Percentiles rank a stretch among this genome's conserved stretches.
Conservation (phyloP, 108 stramenopile species). For the Aurantiochytrium sp. region DNA sequence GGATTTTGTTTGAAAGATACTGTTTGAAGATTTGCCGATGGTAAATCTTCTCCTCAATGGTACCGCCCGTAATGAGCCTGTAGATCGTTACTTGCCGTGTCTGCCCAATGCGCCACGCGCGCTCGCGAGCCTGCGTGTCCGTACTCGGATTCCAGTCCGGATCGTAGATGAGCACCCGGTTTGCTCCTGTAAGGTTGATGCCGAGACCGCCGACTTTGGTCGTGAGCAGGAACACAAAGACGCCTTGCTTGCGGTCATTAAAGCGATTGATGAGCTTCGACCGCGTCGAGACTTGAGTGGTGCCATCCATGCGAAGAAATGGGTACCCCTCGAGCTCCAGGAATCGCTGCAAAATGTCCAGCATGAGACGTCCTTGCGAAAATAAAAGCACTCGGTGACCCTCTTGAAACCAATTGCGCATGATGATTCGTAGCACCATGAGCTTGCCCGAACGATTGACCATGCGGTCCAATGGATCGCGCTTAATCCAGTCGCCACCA, state of each 20-base stretch:
- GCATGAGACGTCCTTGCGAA: constrained; percentile 86
- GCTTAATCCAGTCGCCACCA: not conserved
- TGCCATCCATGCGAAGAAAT: constrained; percentile 84
- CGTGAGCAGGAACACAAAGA: constrained; percentile 86
- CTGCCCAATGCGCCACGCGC: constrained; percentile 87
- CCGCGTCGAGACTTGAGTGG: constrained; percentile 73
- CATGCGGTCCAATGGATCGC: constrained; percentile 18
- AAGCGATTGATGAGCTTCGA: constrained; percentile 80
- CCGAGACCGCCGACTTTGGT: constrained; percentile 95
- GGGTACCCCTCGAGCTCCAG: constrained; percentile 60
- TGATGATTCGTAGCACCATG: constrained; percentile 75
- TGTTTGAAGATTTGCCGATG: constrained; percentile 98
- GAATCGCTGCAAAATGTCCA: constrained; percentile 78
- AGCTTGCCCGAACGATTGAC: constrained; percentile 81
- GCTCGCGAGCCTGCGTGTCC: constrained; percentile 77
- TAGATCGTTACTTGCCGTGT: constrained; percentile 63
- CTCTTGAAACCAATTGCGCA: constrained; percentile 81
- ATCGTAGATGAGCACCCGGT: constrained; percentile 64
- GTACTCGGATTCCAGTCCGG: constrained; percentile 96
- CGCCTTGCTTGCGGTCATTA: constrained; percentile 61
- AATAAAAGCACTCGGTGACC: constrained; percentile 91
- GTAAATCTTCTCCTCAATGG: constrained; percentile 93
- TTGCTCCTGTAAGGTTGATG: constrained; percentile 54
- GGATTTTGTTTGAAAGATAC: constrained; percentile 74
- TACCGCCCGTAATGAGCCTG: constrained; percentile 67